Conservation (phyloP, 352 stramenopile genomes). For the Phytophthora ramorum region DNA sequence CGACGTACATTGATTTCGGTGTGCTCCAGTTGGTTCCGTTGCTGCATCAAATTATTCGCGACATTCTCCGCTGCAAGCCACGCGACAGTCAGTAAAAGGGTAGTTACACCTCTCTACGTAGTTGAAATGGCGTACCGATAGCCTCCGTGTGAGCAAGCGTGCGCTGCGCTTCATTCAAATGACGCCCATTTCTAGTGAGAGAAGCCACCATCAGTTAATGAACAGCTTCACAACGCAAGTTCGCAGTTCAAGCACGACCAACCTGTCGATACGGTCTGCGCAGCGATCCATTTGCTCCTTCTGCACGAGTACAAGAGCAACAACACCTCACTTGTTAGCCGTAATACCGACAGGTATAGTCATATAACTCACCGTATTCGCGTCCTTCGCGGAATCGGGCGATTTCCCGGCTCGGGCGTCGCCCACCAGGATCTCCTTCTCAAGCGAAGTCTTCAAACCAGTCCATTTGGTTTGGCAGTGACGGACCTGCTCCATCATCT, state of each 20-base stretch:
- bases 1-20: slow-evolving; percentile 60
- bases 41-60: slow-evolving; percentile 70
- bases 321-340: background rate
- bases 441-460: slow-evolving; percentile 53
- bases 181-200: slow-evolving; percentile 59
- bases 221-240: background rate
- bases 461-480: slow-evolving; percentile 61
- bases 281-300: slow-evolving; percentile 56
- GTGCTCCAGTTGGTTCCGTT: slow-evolving; percentile 76
- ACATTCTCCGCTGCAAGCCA: slow-evolving; percentile 60
- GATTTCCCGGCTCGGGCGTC: slow-evolving; percentile 44
- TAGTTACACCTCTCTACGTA: background rate
- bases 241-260: background rate
- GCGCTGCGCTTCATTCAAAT: slow-evolving; percentile 74
- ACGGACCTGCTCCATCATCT: slow-evolving; percentile 51
- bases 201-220: background rate
- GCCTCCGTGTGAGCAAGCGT: slow-evolving; percentile 78
- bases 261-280: slow-evolving; percentile 55
- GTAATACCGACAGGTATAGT: background rate
- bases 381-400: slow-evolving; percentile 30
- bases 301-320: slow-evolving; percentile 23
- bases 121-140: slow-evolving; percentile 49
- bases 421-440: slow-evolving; percentile 64
- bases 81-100: slow-evolving; percentile 2
- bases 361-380: slow-evolving; percentile 18